These are phyloP conservation scores for Lactuca sativa DNA, from an alignment of 129 eudicot genomes.

Conservation along the genomic window DNA sequence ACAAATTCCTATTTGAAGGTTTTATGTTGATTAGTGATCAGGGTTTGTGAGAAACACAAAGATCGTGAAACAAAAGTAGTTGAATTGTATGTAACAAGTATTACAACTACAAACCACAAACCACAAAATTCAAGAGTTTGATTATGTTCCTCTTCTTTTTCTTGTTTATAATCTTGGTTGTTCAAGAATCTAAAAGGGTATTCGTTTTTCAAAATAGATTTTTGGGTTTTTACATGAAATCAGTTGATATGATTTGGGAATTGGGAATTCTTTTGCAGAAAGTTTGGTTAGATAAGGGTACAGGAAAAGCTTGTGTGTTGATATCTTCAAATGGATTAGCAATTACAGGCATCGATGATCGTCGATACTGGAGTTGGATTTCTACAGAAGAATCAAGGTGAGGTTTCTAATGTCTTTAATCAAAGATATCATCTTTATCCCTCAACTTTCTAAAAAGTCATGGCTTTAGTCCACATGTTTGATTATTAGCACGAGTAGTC, in stretches of 20 bases:
- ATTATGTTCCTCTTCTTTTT: background rate
- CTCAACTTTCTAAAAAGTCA: background rate
- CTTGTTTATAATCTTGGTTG: conserved; percentile 3
- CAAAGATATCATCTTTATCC: background rate
- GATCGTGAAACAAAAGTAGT: conserved; percentile 8
- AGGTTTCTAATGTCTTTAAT: conserved; percentile 20
- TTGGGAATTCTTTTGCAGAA: conserved; percentile 43
- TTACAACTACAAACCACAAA: background rate
- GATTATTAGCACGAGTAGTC: background rate
- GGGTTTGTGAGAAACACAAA: background rate
- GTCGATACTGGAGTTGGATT: conserved; percentile 83
- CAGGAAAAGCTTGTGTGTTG: conserved; percentile 74
- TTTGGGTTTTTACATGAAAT: conserved; percentile 15
- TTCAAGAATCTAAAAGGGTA: background rate
- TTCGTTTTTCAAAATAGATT: background rate
- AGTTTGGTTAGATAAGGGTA: conserved; percentile 83
- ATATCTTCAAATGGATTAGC: conserved; percentile 75
- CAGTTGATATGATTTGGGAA: conserved; percentile 5
- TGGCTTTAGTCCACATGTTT: background rate
- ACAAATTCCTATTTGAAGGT: background rate
- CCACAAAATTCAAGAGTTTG: conserved; percentile 9
- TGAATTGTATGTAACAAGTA: conserved; percentile 11
- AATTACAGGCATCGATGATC: conserved; percentile 87
- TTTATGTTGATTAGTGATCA: conserved; percentile 1
- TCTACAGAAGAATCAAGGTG: conserved; percentile 87